Evolutionary conservation across 371 early-diverging fungal species (phyloP).

Genomic region (Blastocladiella emersonii): DNA sequence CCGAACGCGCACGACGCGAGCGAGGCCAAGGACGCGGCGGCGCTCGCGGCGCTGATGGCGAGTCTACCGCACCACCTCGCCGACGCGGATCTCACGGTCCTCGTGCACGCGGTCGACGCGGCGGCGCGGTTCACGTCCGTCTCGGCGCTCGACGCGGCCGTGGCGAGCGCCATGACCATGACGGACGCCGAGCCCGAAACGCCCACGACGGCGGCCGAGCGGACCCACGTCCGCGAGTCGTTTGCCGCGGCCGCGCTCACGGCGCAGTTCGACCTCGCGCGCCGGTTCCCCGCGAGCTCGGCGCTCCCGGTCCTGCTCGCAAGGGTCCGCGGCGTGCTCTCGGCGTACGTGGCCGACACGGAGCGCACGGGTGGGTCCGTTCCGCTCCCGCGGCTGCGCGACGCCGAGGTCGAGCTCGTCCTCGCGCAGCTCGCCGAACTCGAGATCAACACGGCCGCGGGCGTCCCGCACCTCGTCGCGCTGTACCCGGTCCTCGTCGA

Average conservation of each 20-base stretch:
- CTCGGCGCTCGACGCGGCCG: slow-evolving; percentile 7
- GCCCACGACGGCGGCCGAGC: not conserved
- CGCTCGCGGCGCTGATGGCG: slow-evolving; percentile 9
- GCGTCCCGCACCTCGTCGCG: slow-evolving; percentile 7
- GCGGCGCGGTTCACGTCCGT: slow-evolving; percentile 11
- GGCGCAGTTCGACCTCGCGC: not conserved
- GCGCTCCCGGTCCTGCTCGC: not conserved
- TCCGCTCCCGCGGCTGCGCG: slow-evolving; percentile 11
- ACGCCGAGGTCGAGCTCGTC: slow-evolving; percentile 11
- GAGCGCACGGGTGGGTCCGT: not conserved
- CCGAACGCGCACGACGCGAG: not conserved
- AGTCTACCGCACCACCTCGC: slow-evolving; percentile 11
- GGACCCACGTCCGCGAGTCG: not conserved
- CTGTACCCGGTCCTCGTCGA: slow-evolving; percentile 6
- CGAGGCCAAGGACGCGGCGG: not conserved
- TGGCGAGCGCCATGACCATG: not conserved
- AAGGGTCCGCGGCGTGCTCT: not conserved
- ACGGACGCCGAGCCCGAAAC: not conserved
- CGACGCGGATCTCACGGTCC: slow-evolving; percentile 1
- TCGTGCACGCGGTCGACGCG: not conserved
- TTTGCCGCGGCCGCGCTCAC: not conserved
- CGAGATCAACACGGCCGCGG: slow-evolving; percentile 8
- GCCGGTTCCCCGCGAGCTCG: not conserved
- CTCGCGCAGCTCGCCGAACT: slow-evolving; percentile 10
- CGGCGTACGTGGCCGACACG: not conserved